Conservation (phyloP, 306 rosid genomes). For the Gleditsia sinensis region DNA sequence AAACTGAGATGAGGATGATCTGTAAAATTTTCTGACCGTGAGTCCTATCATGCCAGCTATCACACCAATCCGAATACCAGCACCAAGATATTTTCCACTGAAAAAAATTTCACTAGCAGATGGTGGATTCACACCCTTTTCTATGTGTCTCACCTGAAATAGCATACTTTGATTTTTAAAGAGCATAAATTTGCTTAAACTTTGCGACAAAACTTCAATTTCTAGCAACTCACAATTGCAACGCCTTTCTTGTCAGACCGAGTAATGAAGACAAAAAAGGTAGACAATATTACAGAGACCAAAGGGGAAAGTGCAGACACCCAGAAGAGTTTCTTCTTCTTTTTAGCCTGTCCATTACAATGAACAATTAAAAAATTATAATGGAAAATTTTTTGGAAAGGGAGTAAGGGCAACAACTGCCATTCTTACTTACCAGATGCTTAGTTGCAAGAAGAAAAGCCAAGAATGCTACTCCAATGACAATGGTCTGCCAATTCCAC, state of each 20-base stretch:
- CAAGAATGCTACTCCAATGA: constrained; percentile 70
- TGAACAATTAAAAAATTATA: constrained; percentile 1
- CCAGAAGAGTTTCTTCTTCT: constrained; percentile 76
- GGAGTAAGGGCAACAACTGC: neutral
- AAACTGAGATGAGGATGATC: neutral
- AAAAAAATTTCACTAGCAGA: constrained; percentile 62
- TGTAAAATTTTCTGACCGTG: constrained; percentile 53
- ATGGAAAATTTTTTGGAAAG: neutral
- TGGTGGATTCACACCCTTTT: constrained; percentile 68
- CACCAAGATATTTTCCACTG: constrained; percentile 55
- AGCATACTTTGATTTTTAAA: neutral
- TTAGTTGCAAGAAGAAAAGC: constrained; percentile 61
- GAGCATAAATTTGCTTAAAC: neutral
- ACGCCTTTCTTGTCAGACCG: constrained; percentile 79
- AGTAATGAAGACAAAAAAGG: constrained; percentile 68
- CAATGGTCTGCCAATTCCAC: constrained; percentile 94
- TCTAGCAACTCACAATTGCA: constrained; percentile 56
- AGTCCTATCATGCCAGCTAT: constrained; percentile 71
- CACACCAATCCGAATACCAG: constrained; percentile 70
- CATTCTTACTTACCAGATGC: constrained; percentile 56
- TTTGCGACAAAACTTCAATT: neutral
- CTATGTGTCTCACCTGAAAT: constrained; percentile 61
- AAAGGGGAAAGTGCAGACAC: constrained; percentile 82
- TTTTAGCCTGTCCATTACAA: constrained; percentile 59
- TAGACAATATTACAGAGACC: constrained; percentile 68